Base-by-base conservation (phyloP, 169 alveolate genomes). In the Toxoplasma gondii region DNA sequence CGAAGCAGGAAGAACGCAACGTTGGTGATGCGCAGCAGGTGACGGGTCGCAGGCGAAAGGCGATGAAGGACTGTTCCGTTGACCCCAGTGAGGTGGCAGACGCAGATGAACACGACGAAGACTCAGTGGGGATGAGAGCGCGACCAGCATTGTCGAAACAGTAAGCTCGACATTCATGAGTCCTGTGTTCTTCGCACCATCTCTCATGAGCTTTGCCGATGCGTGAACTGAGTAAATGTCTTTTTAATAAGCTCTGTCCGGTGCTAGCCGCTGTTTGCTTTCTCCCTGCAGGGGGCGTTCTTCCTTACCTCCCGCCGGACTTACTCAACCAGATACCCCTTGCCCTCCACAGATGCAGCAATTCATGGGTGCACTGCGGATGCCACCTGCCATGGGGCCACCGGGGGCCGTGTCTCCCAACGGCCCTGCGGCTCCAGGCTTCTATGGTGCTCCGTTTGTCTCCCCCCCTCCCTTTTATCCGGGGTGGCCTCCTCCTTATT, bases 401-500 rank as follows among this genome's bases (percentile, higher is more conserved):
- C 27, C 78, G 12, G 78, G 36, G 0, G 36, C 78, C 34, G 78
- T 19, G 34, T 31, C 78, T 0, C 78, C 78, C 78, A 64, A 24
- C 78, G 34, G 36, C 12, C 24, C 87, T 31, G 53, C 69, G 38
- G 69, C 41, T 45, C 34, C 90, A 12, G 58, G 58, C 36, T 82
- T 82, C 67, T 82, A 31, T 41, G 90, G 90, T 10, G 27, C 84
- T 12, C 67, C 90, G 7, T 82, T 82, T n/a, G 69, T 43, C 43
- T 19, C 90, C 41, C 90, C 64, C 27, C 29, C 53, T 34, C 69
- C 90, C 36, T 82, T 43, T n/a, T 82, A 43, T 41, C 90, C 90
- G 17, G 67, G 90, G 17, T 82, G 90, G 90, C 90, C 90, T 9
- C 90, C 90, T 82, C 67, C 90, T 19, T 82, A 41, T 45, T 82